These are phyloP conservation scores for Scenedesmus sp. DNA, from an alignment of 163 green algal genomes.

Conservation along the genomic window DNA sequence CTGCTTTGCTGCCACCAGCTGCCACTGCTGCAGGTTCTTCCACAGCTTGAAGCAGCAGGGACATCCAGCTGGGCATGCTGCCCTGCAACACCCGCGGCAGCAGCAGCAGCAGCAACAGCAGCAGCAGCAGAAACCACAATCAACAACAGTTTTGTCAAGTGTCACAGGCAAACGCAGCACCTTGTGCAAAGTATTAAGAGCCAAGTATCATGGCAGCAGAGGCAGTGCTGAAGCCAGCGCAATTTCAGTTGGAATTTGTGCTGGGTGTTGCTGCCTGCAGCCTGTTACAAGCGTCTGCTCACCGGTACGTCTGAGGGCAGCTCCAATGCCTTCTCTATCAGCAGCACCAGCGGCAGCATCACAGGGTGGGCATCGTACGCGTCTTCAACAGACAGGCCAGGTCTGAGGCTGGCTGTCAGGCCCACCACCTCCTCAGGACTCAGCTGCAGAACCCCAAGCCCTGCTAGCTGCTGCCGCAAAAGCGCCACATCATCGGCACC, in stretches of 20 bases:
- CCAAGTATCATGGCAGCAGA: no score
- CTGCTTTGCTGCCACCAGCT: not conserved
- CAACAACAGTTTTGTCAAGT: no score
- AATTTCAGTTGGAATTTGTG: no score
- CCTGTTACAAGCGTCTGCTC: no score
- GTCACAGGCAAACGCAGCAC: no score
- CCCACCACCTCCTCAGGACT: conserved; percentile 25
- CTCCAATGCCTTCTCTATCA: conserved; percentile 36
- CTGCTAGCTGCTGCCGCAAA: conserved; percentile 12
- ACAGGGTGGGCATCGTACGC: conserved; percentile 25
- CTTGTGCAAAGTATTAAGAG: not conserved
- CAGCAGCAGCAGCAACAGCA: not conserved
- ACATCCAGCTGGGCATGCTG: conserved; percentile 26
- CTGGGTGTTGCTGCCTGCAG: no score
- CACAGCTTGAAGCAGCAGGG: conserved; percentile 4
- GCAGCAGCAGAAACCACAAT: no score
- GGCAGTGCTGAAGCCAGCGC: no score
- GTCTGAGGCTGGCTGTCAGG: not conserved
- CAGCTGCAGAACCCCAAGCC: conserved; percentile 9
- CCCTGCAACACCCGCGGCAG: not conserved
- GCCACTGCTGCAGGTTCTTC: not conserved
- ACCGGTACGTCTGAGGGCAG: conserved; percentile 44
- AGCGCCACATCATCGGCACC: not conserved
- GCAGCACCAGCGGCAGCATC: conserved; percentile 53
- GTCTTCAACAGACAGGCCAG: conserved; percentile 32